phyloP scores from a whole-genome alignment of 2,329 filamentous ascomycete species.

The Aspergillus quadrilineatus region DNA sequence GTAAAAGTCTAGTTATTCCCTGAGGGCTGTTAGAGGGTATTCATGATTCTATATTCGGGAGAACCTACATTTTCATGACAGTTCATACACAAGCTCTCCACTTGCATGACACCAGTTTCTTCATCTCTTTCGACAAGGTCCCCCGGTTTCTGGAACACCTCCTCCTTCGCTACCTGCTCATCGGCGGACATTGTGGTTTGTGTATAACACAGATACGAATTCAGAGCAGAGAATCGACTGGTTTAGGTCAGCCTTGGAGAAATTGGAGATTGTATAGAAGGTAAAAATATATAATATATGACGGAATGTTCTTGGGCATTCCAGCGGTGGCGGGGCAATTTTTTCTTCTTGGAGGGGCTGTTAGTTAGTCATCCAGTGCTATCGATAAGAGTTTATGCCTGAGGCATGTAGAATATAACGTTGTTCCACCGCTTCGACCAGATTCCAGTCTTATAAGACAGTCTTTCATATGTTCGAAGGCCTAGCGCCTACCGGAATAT shows the following conservation, averaged over 20 bases:
- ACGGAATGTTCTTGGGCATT: constrained; percentile 35
- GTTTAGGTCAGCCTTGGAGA: not conserved
- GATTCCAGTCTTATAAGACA: not conserved
- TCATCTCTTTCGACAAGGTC: constrained; percentile 41
- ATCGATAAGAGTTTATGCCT: not conserved
- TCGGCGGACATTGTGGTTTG: constrained; percentile 29
- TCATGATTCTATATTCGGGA: not conserved
- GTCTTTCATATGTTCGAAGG: no score
- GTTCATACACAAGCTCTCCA: constrained; percentile 82
- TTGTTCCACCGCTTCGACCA: not conserved
- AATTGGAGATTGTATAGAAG: constrained; percentile 6
- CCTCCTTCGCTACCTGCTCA: constrained; percentile 19
- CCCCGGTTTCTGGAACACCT: constrained; percentile 38
- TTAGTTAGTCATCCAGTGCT: constrained; percentile 19
- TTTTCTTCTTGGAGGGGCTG: constrained; percentile 27
- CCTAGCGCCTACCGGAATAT: not conserved
- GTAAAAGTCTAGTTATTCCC: constrained; percentile 81
- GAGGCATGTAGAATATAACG: not conserved
- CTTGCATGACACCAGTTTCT: constrained; percentile 44
- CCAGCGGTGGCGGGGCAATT: constrained; percentile 26
- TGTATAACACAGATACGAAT: not conserved
- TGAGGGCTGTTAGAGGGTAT: constrained; percentile 37
- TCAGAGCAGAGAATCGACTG: not conserved
- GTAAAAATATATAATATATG: constrained; percentile 21
- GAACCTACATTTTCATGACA: constrained; percentile 74